Evolutionary conservation across 2,329 filamentous ascomycete genomes (phyloP), one percentile per base, ranked within the genome.

Genomic region (Rhynchosporium agropyri): DNA sequence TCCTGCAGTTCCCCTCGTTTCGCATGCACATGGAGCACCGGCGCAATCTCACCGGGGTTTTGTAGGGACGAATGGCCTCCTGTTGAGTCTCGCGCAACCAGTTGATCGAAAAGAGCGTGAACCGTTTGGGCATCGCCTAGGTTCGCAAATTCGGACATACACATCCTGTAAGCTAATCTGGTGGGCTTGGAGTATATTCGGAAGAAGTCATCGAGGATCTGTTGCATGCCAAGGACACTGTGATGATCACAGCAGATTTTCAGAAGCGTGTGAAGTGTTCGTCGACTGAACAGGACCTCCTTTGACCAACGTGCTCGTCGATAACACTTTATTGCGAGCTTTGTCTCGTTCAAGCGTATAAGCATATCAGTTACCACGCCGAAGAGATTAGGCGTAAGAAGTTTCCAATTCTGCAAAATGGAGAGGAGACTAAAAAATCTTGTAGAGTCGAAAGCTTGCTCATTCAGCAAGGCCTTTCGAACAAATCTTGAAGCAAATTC

Each of bases 11-110:
- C 85, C 2, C 87, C 89, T 56, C 84, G 79, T 62, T 85, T 83
- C 0, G 91, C 88, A 76, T 94, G 85, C 0, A 88, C 89, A 67
- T 89, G 85, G 46, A 96, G 79, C 3, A 92, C 78, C 51, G 86
- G 84, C n/a, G 80, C 73, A 65, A 85, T 64, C 48, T 73, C 71
- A 31, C 70, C 66, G 33, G 69, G 43, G 8, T n/a, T 42, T 20
- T 28, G 31, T 15, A 31, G 40, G 43, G 36, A 20, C 5, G 33
- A 10, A 6, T 6, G 33, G 5, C 33, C 33, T 58, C 9, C 46
- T 53, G 3, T 5, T n/a, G 43, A 38, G 33, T 61, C 70, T 20
- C 61, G 66, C 43, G 64, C 60, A 10, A 68, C 55, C 65, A 69
- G 77, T 45, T 77, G 75, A 8, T 79, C 68, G 64, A 83, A 83